These are phyloP conservation scores for Coccinonectria pachysandricola DNA, from an alignment of 2,329 filamentous ascomycete genomes.

Conservation along the genomic window DNA sequence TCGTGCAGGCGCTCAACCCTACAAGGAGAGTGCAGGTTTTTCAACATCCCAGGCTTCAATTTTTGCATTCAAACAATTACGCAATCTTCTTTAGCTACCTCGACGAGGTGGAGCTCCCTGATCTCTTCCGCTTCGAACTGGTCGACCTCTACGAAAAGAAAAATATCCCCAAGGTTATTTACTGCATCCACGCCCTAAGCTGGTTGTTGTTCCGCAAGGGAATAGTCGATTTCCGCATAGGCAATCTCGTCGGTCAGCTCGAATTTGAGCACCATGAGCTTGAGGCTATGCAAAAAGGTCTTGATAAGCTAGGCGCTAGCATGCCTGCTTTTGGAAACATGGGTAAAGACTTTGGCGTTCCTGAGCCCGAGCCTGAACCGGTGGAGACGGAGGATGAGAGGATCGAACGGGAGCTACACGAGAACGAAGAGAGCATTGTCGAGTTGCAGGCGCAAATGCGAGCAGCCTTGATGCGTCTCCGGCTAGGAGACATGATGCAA, in stretches of 20 bases:
- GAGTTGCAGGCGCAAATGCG: constrained; percentile 83
- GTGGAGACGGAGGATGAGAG: constrained; percentile 87
- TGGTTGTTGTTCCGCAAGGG: constrained; percentile 96
- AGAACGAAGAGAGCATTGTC: constrained; percentile 59
- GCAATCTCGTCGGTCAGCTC: constrained; percentile 89
- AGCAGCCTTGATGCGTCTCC: constrained; percentile 68
- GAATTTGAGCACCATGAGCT: constrained; percentile 97
- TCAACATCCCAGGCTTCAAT: constrained; percentile 74
- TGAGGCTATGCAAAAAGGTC: constrained; percentile 90
- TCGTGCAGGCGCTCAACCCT: constrained; percentile 81
- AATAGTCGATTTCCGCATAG: constrained; percentile 90
- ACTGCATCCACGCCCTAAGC: constrained; percentile 93
- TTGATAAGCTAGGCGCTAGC: constrained; percentile 86
- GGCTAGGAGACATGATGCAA: constrained; percentile 76
- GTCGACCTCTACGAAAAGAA: constrained; percentile 99
- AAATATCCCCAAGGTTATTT: constrained; percentile 98
- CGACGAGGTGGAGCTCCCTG: constrained; percentile 82
- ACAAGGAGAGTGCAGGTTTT: constrained; percentile 73
- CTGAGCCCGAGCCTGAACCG: constrained; percentile 62
- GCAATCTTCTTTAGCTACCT: constrained; percentile 92
- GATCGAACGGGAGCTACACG: constrained; percentile 68
- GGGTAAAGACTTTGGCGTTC: constrained; percentile 84
- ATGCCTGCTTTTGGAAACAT: constrained; percentile 99
- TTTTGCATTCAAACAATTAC: constrained; percentile 95
- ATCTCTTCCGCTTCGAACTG: constrained; percentile 92